phyloP scores from a whole-genome alignment of 208 protist genomes.

The Wallacemonas sp. region DNA sequence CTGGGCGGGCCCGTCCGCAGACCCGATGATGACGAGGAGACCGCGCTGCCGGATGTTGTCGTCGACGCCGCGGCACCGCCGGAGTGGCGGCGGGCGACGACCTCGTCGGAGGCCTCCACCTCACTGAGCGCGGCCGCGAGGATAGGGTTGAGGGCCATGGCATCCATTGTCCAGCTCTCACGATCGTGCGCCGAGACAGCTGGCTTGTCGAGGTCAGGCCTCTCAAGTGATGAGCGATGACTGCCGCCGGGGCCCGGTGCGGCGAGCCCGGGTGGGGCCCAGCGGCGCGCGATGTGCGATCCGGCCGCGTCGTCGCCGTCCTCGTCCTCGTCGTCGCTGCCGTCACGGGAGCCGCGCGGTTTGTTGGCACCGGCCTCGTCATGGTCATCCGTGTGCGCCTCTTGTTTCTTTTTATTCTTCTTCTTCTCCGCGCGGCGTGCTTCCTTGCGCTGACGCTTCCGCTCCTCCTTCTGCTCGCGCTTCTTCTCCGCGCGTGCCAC shows the following conservation, averaged over 20 bases:
- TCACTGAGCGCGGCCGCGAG: neutral
- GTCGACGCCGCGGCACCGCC: neutral
- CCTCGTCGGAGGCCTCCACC: neutral
- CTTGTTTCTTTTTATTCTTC: neutral
- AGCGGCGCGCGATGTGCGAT: neutral
- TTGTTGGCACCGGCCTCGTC: neutral
- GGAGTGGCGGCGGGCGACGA: neutral
- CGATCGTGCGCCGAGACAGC: neutral
- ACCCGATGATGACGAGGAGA: neutral
- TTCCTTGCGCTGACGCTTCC: neutral
- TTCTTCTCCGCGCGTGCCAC: slow-evolving; percentile 14
- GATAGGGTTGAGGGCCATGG: slow-evolving; percentile 7
- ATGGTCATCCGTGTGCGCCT: neutral
- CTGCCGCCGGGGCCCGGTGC: neutral
- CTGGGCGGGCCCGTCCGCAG: neutral
- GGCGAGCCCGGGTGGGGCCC: slow-evolving; percentile 4
- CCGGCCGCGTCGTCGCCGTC: neutral
- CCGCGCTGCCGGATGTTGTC: neutral
- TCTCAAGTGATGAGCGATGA: neutral
- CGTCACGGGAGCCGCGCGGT: no score
- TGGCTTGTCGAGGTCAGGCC: neutral
- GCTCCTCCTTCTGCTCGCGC: slow-evolving; percentile 5
- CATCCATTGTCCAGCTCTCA: neutral
- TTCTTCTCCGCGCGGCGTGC: slow-evolving; percentile 6
- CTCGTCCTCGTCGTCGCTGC: slow-evolving; percentile 2